Conservation (phyloP, 2,329 filamentous ascomycete genomes). For the Xylariaceae sp. region DNA sequence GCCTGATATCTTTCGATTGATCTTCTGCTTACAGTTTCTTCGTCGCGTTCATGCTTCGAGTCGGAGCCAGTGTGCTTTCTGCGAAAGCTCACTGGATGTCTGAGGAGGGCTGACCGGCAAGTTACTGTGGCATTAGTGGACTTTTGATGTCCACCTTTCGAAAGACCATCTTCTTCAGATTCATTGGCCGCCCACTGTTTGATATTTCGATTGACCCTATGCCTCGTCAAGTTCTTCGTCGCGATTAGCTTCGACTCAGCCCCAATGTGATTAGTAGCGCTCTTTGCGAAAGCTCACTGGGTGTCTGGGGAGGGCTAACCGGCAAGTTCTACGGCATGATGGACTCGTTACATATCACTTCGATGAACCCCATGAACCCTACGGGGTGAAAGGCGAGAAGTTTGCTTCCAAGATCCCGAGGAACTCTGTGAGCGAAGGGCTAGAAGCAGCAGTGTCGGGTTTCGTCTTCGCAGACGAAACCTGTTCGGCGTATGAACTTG, state of each 20-base stretch:
- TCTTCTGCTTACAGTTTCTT: slow-evolving; percentile 8
- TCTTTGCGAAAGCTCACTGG: slow-evolving; percentile 12
- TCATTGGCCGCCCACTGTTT: too few species aligned
- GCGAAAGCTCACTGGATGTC: slow-evolving; percentile 5
- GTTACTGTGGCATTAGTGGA: neutral
- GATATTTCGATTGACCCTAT: neutral
- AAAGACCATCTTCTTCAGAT: too few species aligned
- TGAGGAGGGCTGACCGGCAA: slow-evolving; percentile 8
- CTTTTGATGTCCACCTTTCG: too few species aligned
- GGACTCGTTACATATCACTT: neutral
- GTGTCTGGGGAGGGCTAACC: neutral
- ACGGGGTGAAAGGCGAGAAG: too few species aligned
- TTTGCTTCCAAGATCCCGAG: too few species aligned
- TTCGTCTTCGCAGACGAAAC: too few species aligned
- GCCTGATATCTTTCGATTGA: neutral
- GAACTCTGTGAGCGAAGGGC: too few species aligned
- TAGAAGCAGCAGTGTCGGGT: too few species aligned
- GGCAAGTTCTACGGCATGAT: slow-evolving; percentile 13
- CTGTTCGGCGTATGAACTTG: too few species aligned
- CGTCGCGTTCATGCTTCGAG: slow-evolving; percentile 19
- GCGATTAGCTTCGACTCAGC: slow-evolving; percentile 18
- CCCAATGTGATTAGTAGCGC: slow-evolving; percentile 21
- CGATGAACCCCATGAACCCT: neutral
- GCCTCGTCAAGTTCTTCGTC: slow-evolving; percentile 15
- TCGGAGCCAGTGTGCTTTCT: slow-evolving; percentile 16